These are phyloP conservation scores for Erysimum cheiranthoides DNA, from an alignment of 345 rosid species.

Conservation along the genomic window DNA sequence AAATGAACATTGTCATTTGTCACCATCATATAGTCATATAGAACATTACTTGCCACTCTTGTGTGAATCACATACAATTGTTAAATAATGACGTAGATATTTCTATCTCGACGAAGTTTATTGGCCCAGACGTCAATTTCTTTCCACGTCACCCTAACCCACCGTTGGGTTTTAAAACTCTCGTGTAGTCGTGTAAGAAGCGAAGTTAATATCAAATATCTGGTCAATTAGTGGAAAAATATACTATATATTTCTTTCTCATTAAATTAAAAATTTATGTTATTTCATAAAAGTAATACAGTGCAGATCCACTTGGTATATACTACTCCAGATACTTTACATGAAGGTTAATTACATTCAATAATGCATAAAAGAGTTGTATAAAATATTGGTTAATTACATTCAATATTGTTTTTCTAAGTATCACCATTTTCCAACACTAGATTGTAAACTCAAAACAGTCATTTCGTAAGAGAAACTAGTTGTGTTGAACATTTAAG, in stretches of 20 bases:
- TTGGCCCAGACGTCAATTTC: conserved; percentile 7
- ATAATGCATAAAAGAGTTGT: neutral
- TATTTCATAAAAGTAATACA: neutral
- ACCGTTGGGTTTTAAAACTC: neutral
- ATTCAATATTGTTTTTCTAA: neutral
- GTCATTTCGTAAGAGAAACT: neutral
- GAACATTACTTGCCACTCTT: neutral
- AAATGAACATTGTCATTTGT: no score
- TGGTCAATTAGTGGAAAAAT: neutral
- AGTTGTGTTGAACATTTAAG: neutral
- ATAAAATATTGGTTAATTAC: neutral
- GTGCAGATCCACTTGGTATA: neutral
- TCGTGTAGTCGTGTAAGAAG: neutral
- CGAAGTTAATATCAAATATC: neutral
- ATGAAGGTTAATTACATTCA: neutral
- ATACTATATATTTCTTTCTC: no score
- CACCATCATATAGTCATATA: no score
- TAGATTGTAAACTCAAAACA: neutral
- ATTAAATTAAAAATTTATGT: no score
- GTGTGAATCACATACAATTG: neutral
- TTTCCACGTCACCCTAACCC: neutral
- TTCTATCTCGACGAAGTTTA: neutral
- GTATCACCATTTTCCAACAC: neutral
- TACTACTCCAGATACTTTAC: neutral
- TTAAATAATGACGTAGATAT: neutral